These are phyloP conservation scores for Hirschioporus abietinus DNA, from an alignment of 768 basidiomycete genomes.

Conservation along the genomic window DNA sequence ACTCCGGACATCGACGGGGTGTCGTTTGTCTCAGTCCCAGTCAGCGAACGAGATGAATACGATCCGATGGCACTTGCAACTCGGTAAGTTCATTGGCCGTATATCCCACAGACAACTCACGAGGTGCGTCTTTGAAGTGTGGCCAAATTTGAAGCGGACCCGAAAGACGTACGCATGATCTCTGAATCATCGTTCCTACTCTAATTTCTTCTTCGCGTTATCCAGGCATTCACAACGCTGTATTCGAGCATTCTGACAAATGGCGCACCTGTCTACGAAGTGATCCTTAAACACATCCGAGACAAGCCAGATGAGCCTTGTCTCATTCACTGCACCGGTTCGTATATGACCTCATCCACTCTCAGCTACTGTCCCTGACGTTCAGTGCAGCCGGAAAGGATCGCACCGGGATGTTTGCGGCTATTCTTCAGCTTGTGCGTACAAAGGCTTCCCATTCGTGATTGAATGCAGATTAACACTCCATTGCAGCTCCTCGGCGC, in stretches of 20 bases:
- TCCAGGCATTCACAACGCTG: conserved; percentile 27
- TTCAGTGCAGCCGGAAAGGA: conserved; percentile 36
- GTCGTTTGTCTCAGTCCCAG: conserved; percentile 25
- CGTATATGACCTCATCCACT: conserved; percentile 5
- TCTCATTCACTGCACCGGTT: conserved; percentile 41
- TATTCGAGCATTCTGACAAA: conserved; percentile 28
- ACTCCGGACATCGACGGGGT: conserved; percentile 28
- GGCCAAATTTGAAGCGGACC: conserved; percentile 23
- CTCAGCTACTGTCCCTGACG: background rate
- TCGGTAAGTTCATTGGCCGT: conserved; percentile 13
- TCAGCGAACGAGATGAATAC: conserved; percentile 23
- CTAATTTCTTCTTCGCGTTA: background rate
- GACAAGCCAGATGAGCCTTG: conserved; percentile 34
- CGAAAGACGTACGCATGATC: conserved; percentile 19
- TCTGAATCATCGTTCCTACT: conserved; percentile 2
- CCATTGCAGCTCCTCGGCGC: conserved; percentile 32
- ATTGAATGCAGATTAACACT: background rate
- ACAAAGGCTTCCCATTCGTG: background rate
- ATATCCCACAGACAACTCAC: background rate
- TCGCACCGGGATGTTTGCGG: conserved; percentile 35
- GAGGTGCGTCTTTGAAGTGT: conserved; percentile 20
- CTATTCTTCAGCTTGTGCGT: conserved; percentile 29
- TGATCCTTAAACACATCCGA: conserved; percentile 32
- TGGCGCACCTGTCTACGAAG: conserved; percentile 27
- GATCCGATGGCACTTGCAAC: conserved; percentile 23